phyloP scores from a whole-genome alignment of 768 basidiomycete genomes.

The Suillus subalutaceus region DNA sequence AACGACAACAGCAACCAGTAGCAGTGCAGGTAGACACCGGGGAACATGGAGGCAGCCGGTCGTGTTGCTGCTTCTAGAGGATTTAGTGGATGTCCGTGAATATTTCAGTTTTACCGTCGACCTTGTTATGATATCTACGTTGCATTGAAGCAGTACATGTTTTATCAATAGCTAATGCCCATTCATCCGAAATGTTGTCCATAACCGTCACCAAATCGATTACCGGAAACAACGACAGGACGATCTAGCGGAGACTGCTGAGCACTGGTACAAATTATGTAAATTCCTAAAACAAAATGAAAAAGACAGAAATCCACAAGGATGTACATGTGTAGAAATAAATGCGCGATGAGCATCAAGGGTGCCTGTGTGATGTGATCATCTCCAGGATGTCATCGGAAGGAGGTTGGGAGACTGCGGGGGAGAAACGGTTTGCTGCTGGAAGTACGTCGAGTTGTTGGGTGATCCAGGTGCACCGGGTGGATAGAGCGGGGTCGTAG shows the following conservation, averaged over 20 bases:
- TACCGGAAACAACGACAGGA: neutral
- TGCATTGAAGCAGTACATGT: too few relatives aligned
- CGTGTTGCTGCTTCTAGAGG: neutral
- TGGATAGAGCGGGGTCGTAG: slow-evolving; percentile 39
- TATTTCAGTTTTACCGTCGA: too few relatives aligned
- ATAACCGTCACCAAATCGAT: slow-evolving; percentile 1
- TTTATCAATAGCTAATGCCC: too few relatives aligned
- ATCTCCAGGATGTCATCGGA: slow-evolving; percentile 28
- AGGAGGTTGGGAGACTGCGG: slow-evolving; percentile 56
- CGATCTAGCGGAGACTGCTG: slow-evolving; percentile 1
- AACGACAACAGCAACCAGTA: too few relatives aligned
- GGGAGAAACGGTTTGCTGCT: slow-evolving; percentile 49
- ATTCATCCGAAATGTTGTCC: neutral
- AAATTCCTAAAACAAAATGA: slow-evolving; percentile 10
- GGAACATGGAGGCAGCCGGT: too few relatives aligned
- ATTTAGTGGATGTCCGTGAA: too few relatives aligned
- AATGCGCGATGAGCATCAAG: neutral
- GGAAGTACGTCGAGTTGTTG: slow-evolving; percentile 54
- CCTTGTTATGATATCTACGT: too few relatives aligned
- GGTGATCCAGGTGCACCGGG: slow-evolving; percentile 53
- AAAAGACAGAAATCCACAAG: slow-evolving; percentile 7
- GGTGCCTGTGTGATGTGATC: slow-evolving; percentile 7
- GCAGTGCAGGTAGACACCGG: too few relatives aligned
- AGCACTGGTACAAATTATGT: slow-evolving; percentile 13
- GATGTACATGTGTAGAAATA: slow-evolving; percentile 6